Evolutionary conservation across 2,329 filamentous ascomycete species (phyloP), one percentile per base, ranked within the genome.

Genomic region (Monosporascus sp.): DNA sequence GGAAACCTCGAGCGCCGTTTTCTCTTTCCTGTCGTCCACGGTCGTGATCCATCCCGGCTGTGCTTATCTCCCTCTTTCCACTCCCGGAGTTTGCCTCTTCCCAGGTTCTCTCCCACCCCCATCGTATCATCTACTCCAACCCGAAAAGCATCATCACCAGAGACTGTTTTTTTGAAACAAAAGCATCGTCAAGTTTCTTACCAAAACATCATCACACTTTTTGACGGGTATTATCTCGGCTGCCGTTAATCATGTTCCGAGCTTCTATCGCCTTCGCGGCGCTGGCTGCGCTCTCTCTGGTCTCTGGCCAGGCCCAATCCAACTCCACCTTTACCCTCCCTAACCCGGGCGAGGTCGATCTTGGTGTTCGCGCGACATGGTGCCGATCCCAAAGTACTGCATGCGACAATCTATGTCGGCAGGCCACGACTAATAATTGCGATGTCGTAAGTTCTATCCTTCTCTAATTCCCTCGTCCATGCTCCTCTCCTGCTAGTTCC

Each of bases 301-400:
- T 72, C 57, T 72, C 70, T 55, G 75, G 75, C 48, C 71, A 74
- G 55, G 66, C 68, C 46, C 61, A 69, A 52, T 66, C 64, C 35
- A 66, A 66, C 57, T 66, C 64, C 51, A 75, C 74, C 67, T 80
- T 75, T 63, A 75, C 68, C 50, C 73, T 82, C 56, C 22, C 43
- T 8, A 61, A 77, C 60, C 66, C 73, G 27, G 60, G 47, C 57
- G 47, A 52, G 5, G 68, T 80, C 27, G 47, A 65, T 2, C 56
- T 68, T 22, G 57, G 60, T 37, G 56, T n/a, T 44, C 41, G 49
- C 54, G 79, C 75, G 47, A 52, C 61, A 18, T 83, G 79, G 80
- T 83, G 80, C 66, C 64, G 62, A 50, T 78, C 72, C 43, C 70
- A 83, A 71, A 67, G 65, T 54, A 75, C 79, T 65, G 76, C 74